Evolutionary conservation across 176 grass and related monocot genomes (phyloP).

Genomic region (Phyllostachys edulis): DNA sequence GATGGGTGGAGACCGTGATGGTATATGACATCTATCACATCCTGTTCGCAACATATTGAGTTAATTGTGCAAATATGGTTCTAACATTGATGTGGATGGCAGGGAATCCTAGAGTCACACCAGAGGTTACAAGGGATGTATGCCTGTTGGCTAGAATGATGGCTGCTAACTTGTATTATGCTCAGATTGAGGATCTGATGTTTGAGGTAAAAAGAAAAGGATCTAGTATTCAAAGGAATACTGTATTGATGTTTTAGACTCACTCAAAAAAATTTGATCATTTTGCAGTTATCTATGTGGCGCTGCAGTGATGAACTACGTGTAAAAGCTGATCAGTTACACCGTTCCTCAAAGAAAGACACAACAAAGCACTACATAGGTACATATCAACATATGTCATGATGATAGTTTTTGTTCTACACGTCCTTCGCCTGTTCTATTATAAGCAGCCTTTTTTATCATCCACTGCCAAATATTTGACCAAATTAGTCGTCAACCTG

Average conservation of each 20-base stretch:
- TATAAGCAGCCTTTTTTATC: constrained; percentile 15
- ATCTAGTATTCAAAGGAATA: not conserved
- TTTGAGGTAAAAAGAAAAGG: constrained; percentile 67
- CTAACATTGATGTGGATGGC: too few relatives aligned
- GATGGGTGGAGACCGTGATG: too few relatives aligned
- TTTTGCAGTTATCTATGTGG: constrained; percentile 98
- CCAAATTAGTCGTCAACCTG: not conserved
- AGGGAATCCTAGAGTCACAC: too few relatives aligned
- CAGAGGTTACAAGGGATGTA: constrained; percentile 54
- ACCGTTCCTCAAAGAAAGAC: constrained; percentile 76
- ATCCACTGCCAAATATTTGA: constrained; percentile 13
- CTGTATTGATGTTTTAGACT: constrained; percentile 5
- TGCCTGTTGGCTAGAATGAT: constrained; percentile 97
- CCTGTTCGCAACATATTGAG: too few relatives aligned
- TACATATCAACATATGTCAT: constrained; percentile 41
- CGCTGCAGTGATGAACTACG: constrained; percentile 89
- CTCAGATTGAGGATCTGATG: constrained; percentile 97
- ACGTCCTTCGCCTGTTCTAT: not conserved
- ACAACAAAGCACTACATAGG: constrained; percentile 92
- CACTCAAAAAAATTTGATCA: too few relatives aligned
- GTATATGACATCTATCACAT: too few relatives aligned
- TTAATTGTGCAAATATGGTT: too few relatives aligned
- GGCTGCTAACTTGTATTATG: constrained; percentile 92
- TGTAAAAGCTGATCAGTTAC: constrained; percentile 51
- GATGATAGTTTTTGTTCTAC: not conserved